Conservation (phyloP, 257 asterid species). For the Solanum tacnaense region DNA sequence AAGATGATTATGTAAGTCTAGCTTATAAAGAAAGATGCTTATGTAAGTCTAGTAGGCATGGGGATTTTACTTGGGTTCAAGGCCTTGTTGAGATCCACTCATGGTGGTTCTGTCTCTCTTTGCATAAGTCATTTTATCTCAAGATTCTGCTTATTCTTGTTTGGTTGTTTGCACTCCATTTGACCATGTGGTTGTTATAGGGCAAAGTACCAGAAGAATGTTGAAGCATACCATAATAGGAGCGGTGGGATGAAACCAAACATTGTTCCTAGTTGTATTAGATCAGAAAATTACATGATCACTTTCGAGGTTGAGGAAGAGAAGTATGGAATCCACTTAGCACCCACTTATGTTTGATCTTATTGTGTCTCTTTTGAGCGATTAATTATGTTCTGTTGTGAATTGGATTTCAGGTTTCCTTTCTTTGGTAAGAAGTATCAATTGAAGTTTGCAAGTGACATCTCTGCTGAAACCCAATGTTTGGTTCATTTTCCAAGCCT, state of each 20-base stretch:
- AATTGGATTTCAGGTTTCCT: constrained; percentile 61
- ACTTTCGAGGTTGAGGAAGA: constrained; percentile 98
- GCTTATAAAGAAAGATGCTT: background rate
- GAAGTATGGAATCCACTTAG: constrained; percentile 41
- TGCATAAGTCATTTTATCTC: background rate
- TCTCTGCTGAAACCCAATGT: constrained; percentile 71
- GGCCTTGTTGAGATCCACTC: background rate
- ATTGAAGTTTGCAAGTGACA: constrained; percentile 74
- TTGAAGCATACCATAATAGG: constrained; percentile 88
- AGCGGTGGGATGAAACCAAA: constrained; percentile 76
- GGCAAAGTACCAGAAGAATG: constrained; percentile 97
- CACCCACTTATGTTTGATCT: background rate
- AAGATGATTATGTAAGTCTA: background rate
- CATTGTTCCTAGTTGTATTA: constrained; percentile 77
- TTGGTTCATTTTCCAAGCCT: constrained; percentile 95
- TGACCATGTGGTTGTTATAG: constrained; percentile 25
- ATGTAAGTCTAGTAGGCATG: background rate
- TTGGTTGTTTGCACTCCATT: background rate
- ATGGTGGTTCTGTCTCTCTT: background rate
- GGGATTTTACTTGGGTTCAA: background rate
- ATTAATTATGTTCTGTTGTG: constrained; percentile 9
- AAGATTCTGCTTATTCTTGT: background rate
- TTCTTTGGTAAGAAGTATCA: constrained; percentile 94
- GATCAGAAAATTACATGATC: constrained; percentile 90
- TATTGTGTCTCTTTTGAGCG: constrained; percentile 3